Base-by-base conservation (phyloP, 371 early-diverging fungal species). In the Apophysomyces ossiformis region DNA sequence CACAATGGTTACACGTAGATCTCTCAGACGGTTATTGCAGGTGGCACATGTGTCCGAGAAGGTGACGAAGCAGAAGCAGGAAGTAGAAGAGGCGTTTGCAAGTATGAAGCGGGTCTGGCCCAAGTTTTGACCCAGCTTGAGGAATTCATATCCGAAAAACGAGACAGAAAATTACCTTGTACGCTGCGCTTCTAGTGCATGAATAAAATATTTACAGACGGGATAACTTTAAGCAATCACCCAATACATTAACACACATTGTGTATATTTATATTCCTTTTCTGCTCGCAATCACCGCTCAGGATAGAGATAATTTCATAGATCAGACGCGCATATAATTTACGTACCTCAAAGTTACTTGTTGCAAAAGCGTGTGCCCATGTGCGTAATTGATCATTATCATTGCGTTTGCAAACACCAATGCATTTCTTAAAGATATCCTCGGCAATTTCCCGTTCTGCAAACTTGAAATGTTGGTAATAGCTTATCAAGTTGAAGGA, bases 31-130 rank as follows among this genome's bases (percentile, higher is more conserved):
- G 41, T 41, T 60, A 12, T 60, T 18, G 21, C 39, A 60, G 43
- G 26, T 60, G 26, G 60, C 60, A 26, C 41, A 60, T 39, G 60
- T 60, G 7, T 60, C 39, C 41, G 41, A 60, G 39, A 47, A 47
- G 47, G 3, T 47, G 5, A 47, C 47, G 4, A 13, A 47, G 47
- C 47, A 47, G 47, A 47, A 47, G 18, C 11, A 47, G 18, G 47
- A 47, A 47, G 47, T 47, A 47, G 47, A 47, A 47, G 47, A 41
- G 41, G 41, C 13, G 41, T 11, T 41, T 41, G 2, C 5, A 41
- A 41, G 13, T 41, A 41, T 5, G 41, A 41, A 41, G 41, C 41
- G 5, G 5, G 35, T 37, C 21, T 18, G 37, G 58, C 21, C 58
- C 58, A 35, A 37, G 36, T 36, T 36, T 37, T 58, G 4, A n/a